These are phyloP conservation scores for Solanum boliviense DNA, from an alignment of 257 asterid genomes.

Conservation along the genomic window DNA sequence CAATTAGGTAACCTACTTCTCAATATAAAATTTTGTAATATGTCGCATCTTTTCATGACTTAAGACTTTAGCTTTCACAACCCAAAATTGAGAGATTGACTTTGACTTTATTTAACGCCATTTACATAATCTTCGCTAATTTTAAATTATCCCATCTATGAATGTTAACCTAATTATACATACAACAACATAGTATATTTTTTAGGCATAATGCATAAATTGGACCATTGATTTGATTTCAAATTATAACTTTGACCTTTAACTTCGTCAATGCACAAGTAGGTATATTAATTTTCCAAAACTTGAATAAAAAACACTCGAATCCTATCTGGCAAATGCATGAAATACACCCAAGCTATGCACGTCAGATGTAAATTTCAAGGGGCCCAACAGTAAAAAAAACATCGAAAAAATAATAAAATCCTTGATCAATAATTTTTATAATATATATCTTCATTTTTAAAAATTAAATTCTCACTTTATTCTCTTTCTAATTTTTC, in stretches of 20 bases:
- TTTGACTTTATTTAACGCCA: background rate
- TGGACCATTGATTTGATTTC: accelerated
- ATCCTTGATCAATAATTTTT: background rate
- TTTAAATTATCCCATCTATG: background rate
- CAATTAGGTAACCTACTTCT: background rate
- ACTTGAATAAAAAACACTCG: no score
- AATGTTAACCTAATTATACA: background rate
- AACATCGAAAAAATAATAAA: no score
- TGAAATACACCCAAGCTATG: no score
- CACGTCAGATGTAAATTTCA: background rate
- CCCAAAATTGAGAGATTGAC: background rate
- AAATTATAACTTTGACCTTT: background rate
- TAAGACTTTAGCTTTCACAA: background rate
- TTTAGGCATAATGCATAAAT: background rate
- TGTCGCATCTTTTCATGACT: background rate
- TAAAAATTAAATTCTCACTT: background rate
- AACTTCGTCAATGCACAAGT: background rate
- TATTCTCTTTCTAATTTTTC: background rate
- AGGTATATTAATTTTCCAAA: background rate
- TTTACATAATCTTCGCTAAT: background rate
- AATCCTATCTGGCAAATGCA: background rate
- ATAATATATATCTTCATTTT: background rate
- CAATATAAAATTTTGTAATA: background rate
- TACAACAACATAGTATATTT: background rate
- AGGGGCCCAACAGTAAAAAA: background rate